A percentile compares a stretch with the other conserved stretches of the same genome.
These are phyloP conservation scores for Neurospora africana DNA, from an alignment of 495 filamentous ascomycete species.

Conservation along the genomic window DNA sequence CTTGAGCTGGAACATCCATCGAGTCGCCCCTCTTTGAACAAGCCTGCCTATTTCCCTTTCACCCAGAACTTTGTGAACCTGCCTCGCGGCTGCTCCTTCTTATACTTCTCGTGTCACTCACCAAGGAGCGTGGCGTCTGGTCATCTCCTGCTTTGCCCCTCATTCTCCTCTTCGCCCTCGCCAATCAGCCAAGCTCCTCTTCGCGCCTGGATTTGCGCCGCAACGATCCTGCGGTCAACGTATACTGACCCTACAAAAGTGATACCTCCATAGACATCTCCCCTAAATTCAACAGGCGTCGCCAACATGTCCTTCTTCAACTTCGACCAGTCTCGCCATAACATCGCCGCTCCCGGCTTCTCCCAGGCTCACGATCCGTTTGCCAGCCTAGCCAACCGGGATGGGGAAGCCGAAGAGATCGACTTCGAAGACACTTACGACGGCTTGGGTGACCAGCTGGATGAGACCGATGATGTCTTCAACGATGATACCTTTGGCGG, in stretches of 20 bases:
- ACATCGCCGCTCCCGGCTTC: constrained; percentile 55
- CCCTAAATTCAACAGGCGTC: neutral
- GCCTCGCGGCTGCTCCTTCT: neutral
- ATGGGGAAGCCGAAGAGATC: constrained; percentile 69
- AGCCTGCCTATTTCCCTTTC: neutral
- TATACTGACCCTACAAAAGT: neutral
- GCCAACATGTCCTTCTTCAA: constrained; percentile 61
- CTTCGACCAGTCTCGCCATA: constrained; percentile 59
- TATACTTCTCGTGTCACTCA: neutral
- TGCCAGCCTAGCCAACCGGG: constrained; percentile 60
- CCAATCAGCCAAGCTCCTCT: neutral
- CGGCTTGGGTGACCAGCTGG: constrained; percentile 81
- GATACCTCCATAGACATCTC: neutral
- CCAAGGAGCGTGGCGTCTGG: neutral
- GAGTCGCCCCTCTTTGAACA: neutral
- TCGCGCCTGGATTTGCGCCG: neutral
- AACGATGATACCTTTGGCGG: constrained; percentile 96
- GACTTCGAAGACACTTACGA: constrained; percentile 99
- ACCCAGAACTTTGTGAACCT: neutral
- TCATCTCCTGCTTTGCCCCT: neutral
- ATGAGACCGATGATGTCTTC: constrained; percentile 88
- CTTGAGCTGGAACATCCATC: neutral
- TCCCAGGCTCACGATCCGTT: constrained; percentile 81
- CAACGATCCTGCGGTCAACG: neutral
- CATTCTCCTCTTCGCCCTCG: neutral